These are phyloP conservation scores for Calocera viscosa DNA, from an alignment of 768 basidiomycete species.

Conservation along the genomic window DNA sequence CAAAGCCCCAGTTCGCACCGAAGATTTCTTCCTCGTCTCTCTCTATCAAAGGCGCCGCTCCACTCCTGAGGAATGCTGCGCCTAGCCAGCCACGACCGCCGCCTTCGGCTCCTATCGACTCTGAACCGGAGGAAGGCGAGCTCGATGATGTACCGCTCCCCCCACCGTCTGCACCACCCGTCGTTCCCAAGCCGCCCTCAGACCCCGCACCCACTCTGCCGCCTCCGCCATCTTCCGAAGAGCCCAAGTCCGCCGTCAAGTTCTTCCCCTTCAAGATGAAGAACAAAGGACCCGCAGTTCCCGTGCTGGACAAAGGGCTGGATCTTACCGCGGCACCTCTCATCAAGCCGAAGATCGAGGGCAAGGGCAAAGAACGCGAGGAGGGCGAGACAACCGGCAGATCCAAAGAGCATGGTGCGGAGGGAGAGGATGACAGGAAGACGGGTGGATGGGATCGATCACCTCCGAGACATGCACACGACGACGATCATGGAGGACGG, in stretches of 20 bases:
- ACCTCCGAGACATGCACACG: not conserved
- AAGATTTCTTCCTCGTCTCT: not conserved
- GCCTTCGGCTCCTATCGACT: not conserved
- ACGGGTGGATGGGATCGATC: not conserved
- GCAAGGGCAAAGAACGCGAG: not conserved
- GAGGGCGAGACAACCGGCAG: not conserved
- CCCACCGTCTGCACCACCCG: not conserved
- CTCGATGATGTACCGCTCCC: not conserved
- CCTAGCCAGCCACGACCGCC: not conserved
- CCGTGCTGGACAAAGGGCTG: not conserved
- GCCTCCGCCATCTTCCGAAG: not conserved
- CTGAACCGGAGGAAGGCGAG: constrained; percentile 1
- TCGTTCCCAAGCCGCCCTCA: not conserved
- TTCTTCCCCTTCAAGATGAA: constrained; percentile 9
- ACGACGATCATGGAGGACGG: not conserved
- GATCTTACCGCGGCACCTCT: not conserved
- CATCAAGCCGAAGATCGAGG: not conserved
- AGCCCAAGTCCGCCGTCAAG: not conserved
- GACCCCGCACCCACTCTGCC: not conserved
- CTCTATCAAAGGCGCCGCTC: not conserved
- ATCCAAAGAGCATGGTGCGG: not conserved
- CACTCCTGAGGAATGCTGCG: not conserved
- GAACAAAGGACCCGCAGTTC: not conserved
- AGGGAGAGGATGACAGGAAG: not conserved
- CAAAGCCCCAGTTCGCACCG: not conserved